These are phyloP conservation scores for Cadophora malorum DNA, from an alignment of 2,329 filamentous ascomycete species.

Conservation along the genomic window DNA sequence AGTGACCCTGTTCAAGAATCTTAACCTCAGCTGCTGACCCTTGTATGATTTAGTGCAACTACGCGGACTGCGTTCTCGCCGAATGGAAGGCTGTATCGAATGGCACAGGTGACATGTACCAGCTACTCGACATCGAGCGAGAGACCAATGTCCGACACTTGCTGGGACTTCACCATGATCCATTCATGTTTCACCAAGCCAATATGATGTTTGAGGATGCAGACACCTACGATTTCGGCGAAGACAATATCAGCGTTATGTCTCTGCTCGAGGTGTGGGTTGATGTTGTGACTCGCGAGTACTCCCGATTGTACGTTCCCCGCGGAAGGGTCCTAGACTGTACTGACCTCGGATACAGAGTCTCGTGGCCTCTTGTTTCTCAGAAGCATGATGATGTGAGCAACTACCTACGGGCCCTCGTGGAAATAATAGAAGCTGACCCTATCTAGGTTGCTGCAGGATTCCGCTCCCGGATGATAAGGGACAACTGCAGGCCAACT, in stretches of 20 bases:
- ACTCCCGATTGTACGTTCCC: constrained; percentile 35
- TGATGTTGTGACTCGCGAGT: constrained; percentile 20
- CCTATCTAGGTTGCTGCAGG: constrained; percentile 37
- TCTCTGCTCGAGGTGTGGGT: constrained; percentile 20
- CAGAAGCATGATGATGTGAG: constrained; percentile 59
- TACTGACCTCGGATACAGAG: constrained; percentile 26
- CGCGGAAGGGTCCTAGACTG: constrained; percentile 35
- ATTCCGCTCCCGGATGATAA: constrained; percentile 56
- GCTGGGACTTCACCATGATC: constrained; percentile 53
- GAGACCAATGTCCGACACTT: constrained; percentile 62
- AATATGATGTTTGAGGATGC: constrained; percentile 61
- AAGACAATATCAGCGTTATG: constrained; percentile 3
- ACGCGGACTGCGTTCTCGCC: constrained; percentile 58
- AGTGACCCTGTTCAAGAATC: constrained; percentile 38
- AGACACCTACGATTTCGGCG: constrained; percentile 13
- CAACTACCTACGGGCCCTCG: too few relatives aligned
- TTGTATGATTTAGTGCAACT: constrained; percentile 54
- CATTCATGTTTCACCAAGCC: constrained; percentile 62
- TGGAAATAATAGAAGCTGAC: neutral
- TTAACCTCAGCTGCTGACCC: constrained; percentile 33
- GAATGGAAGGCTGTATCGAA: constrained; percentile 67
- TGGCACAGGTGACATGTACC: constrained; percentile 59
- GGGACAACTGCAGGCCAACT: constrained; percentile 36
- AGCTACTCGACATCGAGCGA: constrained; percentile 58
- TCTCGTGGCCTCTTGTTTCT: constrained; percentile 37